Conservation (phyloP, 768 basidiomycete genomes). For the Auricularia heimuer region DNA sequence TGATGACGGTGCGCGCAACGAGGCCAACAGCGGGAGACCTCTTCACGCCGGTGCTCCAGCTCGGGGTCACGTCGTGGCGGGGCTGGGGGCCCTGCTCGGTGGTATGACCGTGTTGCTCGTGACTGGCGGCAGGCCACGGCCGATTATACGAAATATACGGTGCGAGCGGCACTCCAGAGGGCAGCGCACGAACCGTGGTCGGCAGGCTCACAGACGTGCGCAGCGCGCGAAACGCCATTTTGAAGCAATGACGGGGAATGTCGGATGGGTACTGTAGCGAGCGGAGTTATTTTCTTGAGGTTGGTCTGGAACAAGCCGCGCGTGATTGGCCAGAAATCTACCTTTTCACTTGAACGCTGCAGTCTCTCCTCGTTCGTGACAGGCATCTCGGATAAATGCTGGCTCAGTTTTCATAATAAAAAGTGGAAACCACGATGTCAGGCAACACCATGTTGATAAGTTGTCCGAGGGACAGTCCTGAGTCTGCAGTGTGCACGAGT, state of each 20-base stretch:
- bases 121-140: conserved; percentile 48
- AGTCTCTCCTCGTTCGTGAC: no score
- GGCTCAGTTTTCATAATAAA: no score
- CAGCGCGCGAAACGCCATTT: conserved; percentile 47
- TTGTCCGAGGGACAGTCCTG: no score
- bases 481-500: no score
- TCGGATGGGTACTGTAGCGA: no score
- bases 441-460: no score
- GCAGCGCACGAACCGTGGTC: conserved; percentile 69
- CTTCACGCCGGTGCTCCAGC: conserved; percentile 51
- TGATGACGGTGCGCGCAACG: conserved; percentile 52
- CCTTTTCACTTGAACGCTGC: no score
- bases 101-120: conserved; percentile 32
- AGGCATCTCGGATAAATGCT: no score
- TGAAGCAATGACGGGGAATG: background rate
- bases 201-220: conserved; percentile 77
- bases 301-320: no score
- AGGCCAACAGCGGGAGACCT: conserved; percentile 40
- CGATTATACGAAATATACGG: conserved; percentile 63
- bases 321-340: no score
- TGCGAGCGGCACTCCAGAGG: conserved; percentile 71
- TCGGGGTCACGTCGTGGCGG: conserved; percentile 53
- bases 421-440: no score
- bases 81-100: conserved; percentile 42
- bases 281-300: no score